phyloP scores from a whole-genome alignment of 352 stramenopile species.

The Phytophthora meadii region DNA sequence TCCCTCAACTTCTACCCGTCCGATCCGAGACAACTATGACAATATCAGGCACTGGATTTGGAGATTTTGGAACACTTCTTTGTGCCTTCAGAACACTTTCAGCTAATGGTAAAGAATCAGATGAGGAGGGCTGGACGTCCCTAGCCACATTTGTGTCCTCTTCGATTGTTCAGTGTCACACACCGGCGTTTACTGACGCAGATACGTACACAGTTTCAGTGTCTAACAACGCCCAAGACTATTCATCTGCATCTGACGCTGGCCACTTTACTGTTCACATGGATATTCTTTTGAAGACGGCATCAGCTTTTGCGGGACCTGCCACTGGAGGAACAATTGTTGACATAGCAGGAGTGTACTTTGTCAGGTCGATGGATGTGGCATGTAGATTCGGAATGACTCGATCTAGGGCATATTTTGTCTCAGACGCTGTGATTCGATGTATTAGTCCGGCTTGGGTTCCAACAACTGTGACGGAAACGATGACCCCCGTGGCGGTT shows the following conservation, averaged over 20 bases:
- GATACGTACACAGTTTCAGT: slow-evolving; percentile 30
- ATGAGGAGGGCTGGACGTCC: neutral
- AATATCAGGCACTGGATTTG: slow-evolving; percentile 33
- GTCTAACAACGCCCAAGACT: slow-evolving; percentile 46
- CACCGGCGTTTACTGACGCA: slow-evolving; percentile 10
- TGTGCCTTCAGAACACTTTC: slow-evolving; percentile 22
- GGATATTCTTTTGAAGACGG: slow-evolving; percentile 15
- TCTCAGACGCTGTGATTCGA: slow-evolving; percentile 30
- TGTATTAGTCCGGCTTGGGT: slow-evolving; percentile 49
- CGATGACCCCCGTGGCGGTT: slow-evolving; percentile 25
- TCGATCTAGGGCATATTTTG: slow-evolving; percentile 19
- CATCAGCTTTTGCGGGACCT: slow-evolving; percentile 31
- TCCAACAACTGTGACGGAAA: slow-evolving; percentile 4
- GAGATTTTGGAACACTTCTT: slow-evolving; percentile 20
- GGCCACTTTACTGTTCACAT: slow-evolving; percentile 19
- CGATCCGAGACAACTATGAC: slow-evolving; percentile 22
- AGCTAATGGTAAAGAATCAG: neutral
- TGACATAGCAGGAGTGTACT: slow-evolving; percentile 29
- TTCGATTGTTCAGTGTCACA: slow-evolving; percentile 43
- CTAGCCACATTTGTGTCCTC: slow-evolving; percentile 27
- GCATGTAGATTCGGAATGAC: slow-evolving; percentile 41
- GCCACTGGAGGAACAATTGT: slow-evolving; percentile 41
- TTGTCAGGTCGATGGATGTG: slow-evolving; percentile 22
- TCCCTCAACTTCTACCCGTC: slow-evolving; percentile 29
- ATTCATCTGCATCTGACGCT: slow-evolving; percentile 5